Percentiles rank a stretch among this genome's conserved stretches.
Conservation (phyloP, 345 rosid species). For the Euphorbia pulcherrima region DNA sequence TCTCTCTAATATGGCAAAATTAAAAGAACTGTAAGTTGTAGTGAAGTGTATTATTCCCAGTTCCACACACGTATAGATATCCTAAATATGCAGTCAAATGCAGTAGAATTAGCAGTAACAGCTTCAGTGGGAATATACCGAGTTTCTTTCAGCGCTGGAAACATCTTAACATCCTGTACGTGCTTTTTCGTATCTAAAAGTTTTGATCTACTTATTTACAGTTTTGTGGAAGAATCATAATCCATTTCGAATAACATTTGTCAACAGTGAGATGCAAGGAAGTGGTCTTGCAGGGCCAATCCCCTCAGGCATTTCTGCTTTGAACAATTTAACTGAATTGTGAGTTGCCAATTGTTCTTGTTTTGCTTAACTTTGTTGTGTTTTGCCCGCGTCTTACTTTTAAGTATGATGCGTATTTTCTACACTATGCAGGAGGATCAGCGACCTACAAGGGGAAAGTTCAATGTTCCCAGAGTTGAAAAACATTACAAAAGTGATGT, state of each 20-base stretch:
- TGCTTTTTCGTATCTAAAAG: not conserved
- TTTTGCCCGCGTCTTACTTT: not conserved
- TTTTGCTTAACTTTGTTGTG: not conserved
- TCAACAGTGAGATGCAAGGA: conserved; percentile 18
- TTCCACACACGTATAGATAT: not conserved
- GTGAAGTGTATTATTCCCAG: not conserved
- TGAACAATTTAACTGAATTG: conserved; percentile 10
- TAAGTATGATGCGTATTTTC: not conserved
- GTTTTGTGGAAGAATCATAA: not conserved
- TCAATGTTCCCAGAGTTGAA: not conserved
- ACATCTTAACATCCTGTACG: conserved; percentile 4
- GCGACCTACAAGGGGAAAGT: conserved; percentile 13
- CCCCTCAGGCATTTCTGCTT: conserved; percentile 8
- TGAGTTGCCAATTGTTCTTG: not conserved
- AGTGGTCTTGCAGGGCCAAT: conserved; percentile 23
- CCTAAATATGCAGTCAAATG: not conserved
- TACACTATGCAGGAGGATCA: conserved; percentile 14
- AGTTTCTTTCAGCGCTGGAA: conserved; percentile 13
- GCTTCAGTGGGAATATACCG: conserved; percentile 16
- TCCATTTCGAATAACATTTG: not conserved
- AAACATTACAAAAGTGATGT: not conserved
- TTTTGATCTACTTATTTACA: not conserved
- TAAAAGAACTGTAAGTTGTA: conserved; percentile 12
- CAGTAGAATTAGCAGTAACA: conserved; percentile 19
- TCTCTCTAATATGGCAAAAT: conserved; percentile 7